A percentile compares a stretch with the other conserved stretches of the same genome.
phyloP scores from a whole-genome alignment of 1,284 basidiomycete genomes.

The Sanghuangporus weigelae region DNA sequence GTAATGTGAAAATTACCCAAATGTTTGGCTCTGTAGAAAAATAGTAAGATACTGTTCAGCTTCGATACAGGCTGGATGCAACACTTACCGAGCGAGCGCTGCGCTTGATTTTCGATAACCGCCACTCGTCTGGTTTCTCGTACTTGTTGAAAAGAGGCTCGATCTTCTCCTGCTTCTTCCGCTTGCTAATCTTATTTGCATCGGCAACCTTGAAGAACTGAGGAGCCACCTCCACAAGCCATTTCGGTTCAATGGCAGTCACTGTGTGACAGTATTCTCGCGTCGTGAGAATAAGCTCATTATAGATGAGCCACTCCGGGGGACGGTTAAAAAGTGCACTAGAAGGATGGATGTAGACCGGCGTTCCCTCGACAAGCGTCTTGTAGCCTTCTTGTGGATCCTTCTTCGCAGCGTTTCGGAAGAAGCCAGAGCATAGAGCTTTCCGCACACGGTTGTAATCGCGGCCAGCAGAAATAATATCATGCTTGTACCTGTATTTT shows the following conservation, averaged over 20 bases:
- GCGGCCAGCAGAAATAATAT: slow-evolving; percentile 85
- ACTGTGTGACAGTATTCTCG: slow-evolving; percentile 96
- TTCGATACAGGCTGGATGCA: slow-evolving; percentile 3
- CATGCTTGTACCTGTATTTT: slow-evolving; percentile 80
- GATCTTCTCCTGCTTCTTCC: slow-evolving; percentile 97
- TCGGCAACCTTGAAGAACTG: slow-evolving; percentile 98
- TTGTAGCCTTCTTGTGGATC: slow-evolving; percentile 97
- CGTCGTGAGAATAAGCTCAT: slow-evolving; percentile 70
- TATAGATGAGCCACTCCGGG: slow-evolving; percentile 75
- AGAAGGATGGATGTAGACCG: slow-evolving; percentile 96
- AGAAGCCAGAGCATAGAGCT: slow-evolving; percentile 96
- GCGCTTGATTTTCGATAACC: slow-evolving; percentile 82
- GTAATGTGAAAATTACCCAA: slow-evolving; percentile 44
- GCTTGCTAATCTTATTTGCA: slow-evolving; percentile 92
- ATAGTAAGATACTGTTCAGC: slow-evolving; percentile 19
- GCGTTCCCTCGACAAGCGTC: slow-evolving; percentile 95
- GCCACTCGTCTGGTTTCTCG: slow-evolving; percentile 88
- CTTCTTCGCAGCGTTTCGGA: slow-evolving; percentile 95
- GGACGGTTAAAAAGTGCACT: slow-evolving; percentile 96
- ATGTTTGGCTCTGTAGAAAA: slow-evolving; percentile 65
- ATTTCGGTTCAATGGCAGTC: slow-evolving; percentile 96
- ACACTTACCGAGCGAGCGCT: slow-evolving; percentile 74
- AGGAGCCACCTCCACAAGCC: slow-evolving; percentile 97
- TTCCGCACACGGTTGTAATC: slow-evolving; percentile 93
- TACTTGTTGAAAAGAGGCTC: slow-evolving; percentile 89